These are phyloP conservation scores for Backusella liffmaniae DNA, from an alignment of 192 early-diverging fungal species.

Conservation along the genomic window DNA sequence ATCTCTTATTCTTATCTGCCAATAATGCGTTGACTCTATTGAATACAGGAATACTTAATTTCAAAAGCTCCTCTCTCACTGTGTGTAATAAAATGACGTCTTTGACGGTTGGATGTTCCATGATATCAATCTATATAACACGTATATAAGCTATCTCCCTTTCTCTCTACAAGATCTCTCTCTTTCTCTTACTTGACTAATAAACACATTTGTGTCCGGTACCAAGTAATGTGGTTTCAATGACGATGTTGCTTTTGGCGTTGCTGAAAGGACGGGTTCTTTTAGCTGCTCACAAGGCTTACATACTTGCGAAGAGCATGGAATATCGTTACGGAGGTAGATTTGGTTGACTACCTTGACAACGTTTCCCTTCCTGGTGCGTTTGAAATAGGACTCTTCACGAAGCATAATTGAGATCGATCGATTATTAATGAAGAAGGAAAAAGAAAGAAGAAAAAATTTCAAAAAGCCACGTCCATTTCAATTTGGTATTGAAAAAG, in stretches of 20 bases:
- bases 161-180: background rate
- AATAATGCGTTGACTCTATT: constrained; percentile 75
- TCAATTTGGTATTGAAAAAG: background rate
- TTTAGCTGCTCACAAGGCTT: constrained; percentile 44
- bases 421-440: background rate
- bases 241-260: constrained; percentile 50
- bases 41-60: constrained; percentile 78
- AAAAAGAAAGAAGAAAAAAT: constrained; percentile 10
- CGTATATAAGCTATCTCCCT: no score
- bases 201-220: constrained; percentile 95
- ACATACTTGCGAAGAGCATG: constrained; percentile 72
- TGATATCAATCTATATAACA: constrained; percentile 77
- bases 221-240: constrained; percentile 75
- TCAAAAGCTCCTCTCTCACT: constrained; percentile 88
- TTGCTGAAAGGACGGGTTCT: constrained; percentile 41
- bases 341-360: constrained; percentile 96
- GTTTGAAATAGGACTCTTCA: constrained; percentile 85
- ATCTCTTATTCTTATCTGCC: constrained; percentile 68
- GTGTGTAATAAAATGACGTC: constrained; percentile 94
- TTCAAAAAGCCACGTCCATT: background rate
- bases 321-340: constrained; percentile 95
- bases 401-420: constrained; percentile 44
- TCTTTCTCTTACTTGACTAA: constrained; percentile 70
- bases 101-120: constrained; percentile 84
- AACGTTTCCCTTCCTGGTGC: constrained; percentile 89